These are phyloP conservation scores for Cryphonectria japonica DNA, from an alignment of 2,329 filamentous ascomycete species.

Conservation along the genomic window DNA sequence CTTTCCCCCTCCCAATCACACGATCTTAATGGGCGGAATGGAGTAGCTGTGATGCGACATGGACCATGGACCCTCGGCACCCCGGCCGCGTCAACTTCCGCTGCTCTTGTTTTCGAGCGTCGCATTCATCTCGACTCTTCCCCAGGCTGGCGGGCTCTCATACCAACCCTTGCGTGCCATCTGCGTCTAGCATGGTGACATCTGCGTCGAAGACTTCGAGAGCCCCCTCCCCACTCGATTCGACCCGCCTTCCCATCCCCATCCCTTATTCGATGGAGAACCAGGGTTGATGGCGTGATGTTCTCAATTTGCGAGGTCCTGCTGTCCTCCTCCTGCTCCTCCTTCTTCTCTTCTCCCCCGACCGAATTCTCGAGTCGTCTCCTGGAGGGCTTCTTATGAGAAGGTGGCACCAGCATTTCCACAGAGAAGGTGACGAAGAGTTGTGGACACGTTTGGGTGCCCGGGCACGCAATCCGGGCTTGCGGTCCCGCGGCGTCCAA, in stretches of 20 bases:
- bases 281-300: slow-evolving; percentile 27
- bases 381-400: background rate
- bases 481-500: background rate
- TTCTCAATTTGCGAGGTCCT: slow-evolving; percentile 14
- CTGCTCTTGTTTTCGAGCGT: background rate
- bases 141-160: background rate
- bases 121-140: background rate
- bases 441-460: background rate
- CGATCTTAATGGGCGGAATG: background rate
- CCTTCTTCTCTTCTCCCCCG: background rate
- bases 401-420: slow-evolving; percentile 7
- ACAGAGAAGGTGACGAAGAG: background rate
- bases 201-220: slow-evolving; percentile 13
- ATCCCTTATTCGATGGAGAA: background rate
- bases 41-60: background rate
- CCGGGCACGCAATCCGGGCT: slow-evolving; percentile 25
- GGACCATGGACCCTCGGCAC: slow-evolving; percentile 1
- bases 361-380: background rate
- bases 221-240: background rate
- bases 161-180: background rate
- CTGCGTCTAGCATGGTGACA: slow-evolving; percentile 9
- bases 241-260: too few relatives aligned
- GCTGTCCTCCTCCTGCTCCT: background rate
- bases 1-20: background rate
- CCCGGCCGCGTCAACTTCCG: slow-evolving; percentile 9